Base-by-base conservation (phyloP, 257 asterid genomes). In the Plantago ovata region DNA sequence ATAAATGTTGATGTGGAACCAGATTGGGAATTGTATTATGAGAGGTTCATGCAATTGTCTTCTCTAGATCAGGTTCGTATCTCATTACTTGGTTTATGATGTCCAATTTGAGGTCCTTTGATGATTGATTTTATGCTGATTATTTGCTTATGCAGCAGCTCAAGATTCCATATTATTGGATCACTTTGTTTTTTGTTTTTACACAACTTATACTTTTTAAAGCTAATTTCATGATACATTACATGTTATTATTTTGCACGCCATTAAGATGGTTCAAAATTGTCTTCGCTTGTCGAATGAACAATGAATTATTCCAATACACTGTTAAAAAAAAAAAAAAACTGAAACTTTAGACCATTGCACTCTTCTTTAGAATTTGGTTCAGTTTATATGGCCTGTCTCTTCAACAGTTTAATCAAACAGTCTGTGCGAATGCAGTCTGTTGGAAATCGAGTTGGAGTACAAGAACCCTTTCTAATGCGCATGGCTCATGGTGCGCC, bases 401-500 rank as follows among this genome's bases (percentile, higher is more conserved):
- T 48, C 21, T 48, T 48, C 28, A 19, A 19, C 32, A n/a, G n/a
- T n/a, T n/a, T n/a, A n/a, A 28, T 28, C 36, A 28, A 28, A n/a
- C n/a, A n/a, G n/a, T n/a, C 36, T 53, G 39, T 64, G 9, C 71
- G 58, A 53, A 21, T 80, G 81, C 86, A 92, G 98, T 92, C 96
- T 60, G 95, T 92, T 71, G 98, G 98, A 72, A 92, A 85, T 65
- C 77, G 94, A 54, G 91, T 84, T 72, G 96, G 98, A 67, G 98
- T 88, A 47, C 86, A 84, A 65, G 98, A 92, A 71, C 88, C 95
- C 56, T 92, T 85, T 73, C 76, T 92, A 72, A 92, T 92, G 98
- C 94, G 92, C 61, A 84, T 88, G 98, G 98, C 98, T 56, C 98
- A 92, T 73, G 95, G 98, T n/a, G 96, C 85, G 11, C 94, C 95